Conservation (phyloP, 106 monocot genomes). For the Platanthera guangdongensis region DNA sequence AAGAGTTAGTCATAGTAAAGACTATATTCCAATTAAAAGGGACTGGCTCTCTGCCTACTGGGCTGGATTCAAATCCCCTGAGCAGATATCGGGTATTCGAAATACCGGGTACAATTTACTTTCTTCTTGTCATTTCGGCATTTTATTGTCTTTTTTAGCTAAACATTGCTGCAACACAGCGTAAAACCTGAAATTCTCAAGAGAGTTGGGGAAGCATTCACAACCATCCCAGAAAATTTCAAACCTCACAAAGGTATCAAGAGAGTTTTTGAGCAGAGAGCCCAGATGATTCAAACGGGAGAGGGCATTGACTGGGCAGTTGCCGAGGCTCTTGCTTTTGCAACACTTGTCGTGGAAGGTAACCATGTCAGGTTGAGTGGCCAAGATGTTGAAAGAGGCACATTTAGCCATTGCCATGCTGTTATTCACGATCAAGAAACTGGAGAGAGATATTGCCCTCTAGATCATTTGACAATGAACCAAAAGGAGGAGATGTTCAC, state of each 20-base stretch:
- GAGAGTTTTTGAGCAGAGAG: slow-evolving; percentile 71
- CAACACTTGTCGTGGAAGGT: slow-evolving; percentile 84
- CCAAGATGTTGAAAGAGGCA: slow-evolving; percentile 98
- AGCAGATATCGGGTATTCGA: slow-evolving; percentile 82
- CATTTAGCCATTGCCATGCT: slow-evolving; percentile 90
- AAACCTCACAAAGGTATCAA: slow-evolving; percentile 71
- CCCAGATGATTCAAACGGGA: slow-evolving; percentile 77
- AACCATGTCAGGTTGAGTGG: slow-evolving; percentile 96
- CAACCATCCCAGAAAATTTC: slow-evolving; percentile 78
- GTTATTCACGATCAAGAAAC: slow-evolving; percentile 87
- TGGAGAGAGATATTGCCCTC: slow-evolving; percentile 61
- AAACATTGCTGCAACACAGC: slow-evolving; percentile 21
- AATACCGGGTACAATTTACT: slow-evolving; percentile 66
- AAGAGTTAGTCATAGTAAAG: slow-evolving; percentile 83
- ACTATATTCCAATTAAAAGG: slow-evolving; percentile 72
- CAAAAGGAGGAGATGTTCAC: slow-evolving; percentile 89
- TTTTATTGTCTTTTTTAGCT: background rate
- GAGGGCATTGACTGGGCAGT: slow-evolving; percentile 96
- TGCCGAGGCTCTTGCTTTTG: slow-evolving; percentile 94
- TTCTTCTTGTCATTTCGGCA: slow-evolving; percentile 2
- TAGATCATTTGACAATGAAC: slow-evolving; percentile 71
- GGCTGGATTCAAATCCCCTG: slow-evolving; percentile 94
- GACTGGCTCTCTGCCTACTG: slow-evolving; percentile 96
- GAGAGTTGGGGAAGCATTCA: slow-evolving; percentile 77
- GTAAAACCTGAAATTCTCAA: slow-evolving; percentile 89